These are phyloP conservation scores for Pseudocercospora fijiensis DNA, from an alignment of 2,329 filamentous ascomycete genomes.

Conservation along the genomic window DNA sequence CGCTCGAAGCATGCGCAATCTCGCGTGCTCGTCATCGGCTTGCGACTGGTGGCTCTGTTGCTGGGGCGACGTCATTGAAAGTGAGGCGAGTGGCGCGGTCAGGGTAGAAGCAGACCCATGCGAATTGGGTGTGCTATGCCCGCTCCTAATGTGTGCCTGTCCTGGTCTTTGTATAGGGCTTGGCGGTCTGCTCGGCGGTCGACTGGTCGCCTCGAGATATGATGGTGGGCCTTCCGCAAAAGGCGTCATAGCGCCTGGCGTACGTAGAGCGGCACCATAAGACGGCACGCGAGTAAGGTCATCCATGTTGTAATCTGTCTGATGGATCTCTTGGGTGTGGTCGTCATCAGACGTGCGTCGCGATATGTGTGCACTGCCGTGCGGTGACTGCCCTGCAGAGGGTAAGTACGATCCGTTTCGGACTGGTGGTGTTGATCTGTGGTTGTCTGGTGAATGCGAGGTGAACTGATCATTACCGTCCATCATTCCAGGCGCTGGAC, in stretches of 20 bases:
- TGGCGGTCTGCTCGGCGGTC: constrained; percentile 39
- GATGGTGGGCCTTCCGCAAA: constrained; percentile 45
- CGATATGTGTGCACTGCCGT: constrained; percentile 35
- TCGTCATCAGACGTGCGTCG: constrained; percentile 38
- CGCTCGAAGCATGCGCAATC: constrained; percentile 29
- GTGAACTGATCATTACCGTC: constrained; percentile 17
- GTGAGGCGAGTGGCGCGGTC: constrained; percentile 18
- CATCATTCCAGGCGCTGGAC: constrained; percentile 30
- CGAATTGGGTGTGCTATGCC: constrained; percentile 29
- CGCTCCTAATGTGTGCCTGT: constrained; percentile 31
- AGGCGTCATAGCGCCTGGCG: constrained; percentile 44
- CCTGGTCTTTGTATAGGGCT: constrained; percentile 31
- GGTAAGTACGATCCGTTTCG: constrained; percentile 27
- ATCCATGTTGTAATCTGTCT: constrained; percentile 46
- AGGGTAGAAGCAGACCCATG: constrained; percentile 24
- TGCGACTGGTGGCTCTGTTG: constrained; percentile 8
- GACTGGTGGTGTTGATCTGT: constrained; percentile 16
- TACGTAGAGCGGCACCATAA: constrained; percentile 52
- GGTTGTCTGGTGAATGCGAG: constrained; percentile 27
- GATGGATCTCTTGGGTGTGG: constrained; percentile 21
- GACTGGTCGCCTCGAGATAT: constrained; percentile 48
- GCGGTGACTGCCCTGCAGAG: constrained; percentile 28
- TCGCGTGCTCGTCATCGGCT: constrained; percentile 21
- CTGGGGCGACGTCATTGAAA: constrained; percentile 1
- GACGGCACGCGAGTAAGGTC: constrained; percentile 51